Evolutionary conservation across 2,329 filamentous ascomycete genomes (phyloP).

Genomic region (Fusarium hainanense): DNA sequence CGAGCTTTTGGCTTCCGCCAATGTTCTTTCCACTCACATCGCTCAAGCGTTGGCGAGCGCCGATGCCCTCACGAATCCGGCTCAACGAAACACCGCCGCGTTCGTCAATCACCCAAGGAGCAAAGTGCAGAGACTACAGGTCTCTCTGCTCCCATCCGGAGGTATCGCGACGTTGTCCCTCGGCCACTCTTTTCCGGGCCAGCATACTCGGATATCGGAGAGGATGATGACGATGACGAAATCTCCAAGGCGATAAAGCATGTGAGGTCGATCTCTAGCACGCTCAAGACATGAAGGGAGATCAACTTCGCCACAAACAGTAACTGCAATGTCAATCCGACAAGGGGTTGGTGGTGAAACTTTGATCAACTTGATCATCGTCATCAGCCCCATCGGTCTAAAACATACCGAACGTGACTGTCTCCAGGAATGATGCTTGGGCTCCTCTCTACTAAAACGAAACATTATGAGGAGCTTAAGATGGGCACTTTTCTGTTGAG

Average conservation of each 20-base stretch:
- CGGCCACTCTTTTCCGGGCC: slow-evolving; percentile 45
- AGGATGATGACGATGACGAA: slow-evolving; percentile 49
- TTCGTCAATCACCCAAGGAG: slow-evolving; percentile 15
- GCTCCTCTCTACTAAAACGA: slow-evolving; percentile 7
- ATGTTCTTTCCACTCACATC: slow-evolving; percentile 70
- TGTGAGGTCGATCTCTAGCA: slow-evolving; percentile 49
- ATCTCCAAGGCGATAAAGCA: slow-evolving; percentile 47
- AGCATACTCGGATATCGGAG: slow-evolving; percentile 38
- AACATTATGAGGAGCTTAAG: slow-evolving; percentile 7
- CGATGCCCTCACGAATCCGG: slow-evolving; percentile 60
- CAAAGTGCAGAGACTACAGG: slow-evolving; percentile 32
- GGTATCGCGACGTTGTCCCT: slow-evolving; percentile 42
- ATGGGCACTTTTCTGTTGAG: neutral
- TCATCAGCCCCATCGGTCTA: slow-evolving; percentile 14
- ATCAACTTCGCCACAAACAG: neutral
- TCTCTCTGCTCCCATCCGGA: slow-evolving; percentile 39
- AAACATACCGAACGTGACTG: slow-evolving; percentile 4
- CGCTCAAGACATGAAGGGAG: slow-evolving; percentile 41
- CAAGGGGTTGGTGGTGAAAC: slow-evolving; percentile 20
- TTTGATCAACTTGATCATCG: slow-evolving; percentile 21
- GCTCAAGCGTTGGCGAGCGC: slow-evolving; percentile 64
- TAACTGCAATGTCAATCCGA: slow-evolving; percentile 3
- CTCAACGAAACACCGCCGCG: slow-evolving; percentile 30
- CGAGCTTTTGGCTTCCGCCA: slow-evolving; percentile 70
- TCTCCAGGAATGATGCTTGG: neutral